Conservation (phyloP, 1,139 yeast species). For the Geotrichum restrictum region DNA sequence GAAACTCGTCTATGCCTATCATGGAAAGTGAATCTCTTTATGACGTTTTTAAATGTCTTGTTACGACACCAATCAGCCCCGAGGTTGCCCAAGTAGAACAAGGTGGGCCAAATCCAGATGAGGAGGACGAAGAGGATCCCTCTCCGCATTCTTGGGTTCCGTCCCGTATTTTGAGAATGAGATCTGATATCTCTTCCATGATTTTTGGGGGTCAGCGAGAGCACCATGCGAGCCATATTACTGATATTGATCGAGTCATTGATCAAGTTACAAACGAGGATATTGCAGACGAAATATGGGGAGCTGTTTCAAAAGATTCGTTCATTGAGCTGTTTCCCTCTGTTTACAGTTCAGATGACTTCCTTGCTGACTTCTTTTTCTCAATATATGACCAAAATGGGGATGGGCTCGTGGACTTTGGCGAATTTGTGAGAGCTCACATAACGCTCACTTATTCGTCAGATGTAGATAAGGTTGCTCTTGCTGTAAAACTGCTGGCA, state of each 20-base stretch:
- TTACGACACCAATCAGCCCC: slow-evolving; percentile 17
- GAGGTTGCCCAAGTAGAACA: background rate
- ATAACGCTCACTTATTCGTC: slow-evolving; percentile 7
- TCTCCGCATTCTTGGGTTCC: too few species aligned
- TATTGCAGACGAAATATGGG: slow-evolving; percentile 5
- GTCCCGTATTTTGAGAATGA: too few species aligned
- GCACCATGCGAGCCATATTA: background rate
- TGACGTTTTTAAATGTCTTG: slow-evolving; percentile 30
- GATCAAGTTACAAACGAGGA: too few species aligned
- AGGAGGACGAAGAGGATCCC: background rate
- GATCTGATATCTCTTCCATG: background rate
- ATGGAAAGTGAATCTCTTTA: slow-evolving; percentile 30
- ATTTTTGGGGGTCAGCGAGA: background rate
- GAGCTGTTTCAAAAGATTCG: slow-evolving; percentile 19
- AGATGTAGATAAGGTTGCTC: slow-evolving; percentile 11
- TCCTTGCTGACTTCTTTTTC: slow-evolving; percentile 23
- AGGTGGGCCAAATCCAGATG: background rate
- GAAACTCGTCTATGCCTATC: slow-evolving; percentile 17
- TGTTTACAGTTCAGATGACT: slow-evolving; percentile 16
- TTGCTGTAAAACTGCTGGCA: slow-evolving; percentile 7
- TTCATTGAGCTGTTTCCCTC: slow-evolving; percentile 25
- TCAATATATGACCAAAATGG: slow-evolving; percentile 26
- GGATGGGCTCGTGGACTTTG: slow-evolving; percentile 28
- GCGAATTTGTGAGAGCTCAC: slow-evolving; percentile 24
- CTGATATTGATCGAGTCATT: too few species aligned